These are phyloP conservation scores for Handroanthus guayacan DNA, from an alignment of 257 asterid genomes.

Conservation along the genomic window DNA sequence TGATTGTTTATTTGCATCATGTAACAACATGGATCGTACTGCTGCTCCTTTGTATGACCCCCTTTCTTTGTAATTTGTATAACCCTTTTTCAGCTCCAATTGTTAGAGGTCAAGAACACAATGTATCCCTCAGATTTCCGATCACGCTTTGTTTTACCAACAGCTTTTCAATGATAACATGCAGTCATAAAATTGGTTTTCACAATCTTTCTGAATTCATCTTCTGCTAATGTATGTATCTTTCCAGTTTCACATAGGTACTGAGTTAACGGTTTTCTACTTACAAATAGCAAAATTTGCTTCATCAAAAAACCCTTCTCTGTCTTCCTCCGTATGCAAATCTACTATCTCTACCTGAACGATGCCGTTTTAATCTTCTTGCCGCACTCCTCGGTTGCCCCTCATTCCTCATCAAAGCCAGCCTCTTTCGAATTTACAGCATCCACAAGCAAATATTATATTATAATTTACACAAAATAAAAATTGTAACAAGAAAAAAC, in stretches of 20 bases:
- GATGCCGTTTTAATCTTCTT: slow-evolving; percentile 46
- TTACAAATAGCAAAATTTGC: slow-evolving; percentile 38
- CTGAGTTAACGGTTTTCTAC: no score
- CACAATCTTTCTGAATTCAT: slow-evolving; percentile 65
- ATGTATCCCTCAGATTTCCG: slow-evolving; percentile 68
- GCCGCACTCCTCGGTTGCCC: slow-evolving; percentile 46
- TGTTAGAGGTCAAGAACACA: slow-evolving; percentile 59
- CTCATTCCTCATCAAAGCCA: slow-evolving; percentile 79
- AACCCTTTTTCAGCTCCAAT: slow-evolving; percentile 75
- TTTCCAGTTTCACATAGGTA: slow-evolving; percentile 57
- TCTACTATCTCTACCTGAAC: slow-evolving; percentile 54
- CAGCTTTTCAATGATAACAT: slow-evolving; percentile 69
- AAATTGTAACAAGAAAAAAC: slow-evolving; percentile 33
- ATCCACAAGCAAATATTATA: background rate
- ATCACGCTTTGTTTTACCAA: slow-evolving; percentile 63
- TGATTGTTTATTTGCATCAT: background rate
- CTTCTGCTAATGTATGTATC: slow-evolving; percentile 60
- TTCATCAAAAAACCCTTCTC: slow-evolving; percentile 50
- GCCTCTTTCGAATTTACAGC: slow-evolving; percentile 42
- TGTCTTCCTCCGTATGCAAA: slow-evolving; percentile 60
- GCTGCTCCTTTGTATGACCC: no score
- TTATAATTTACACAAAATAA: background rate
- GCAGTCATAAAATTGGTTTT: slow-evolving; percentile 64
- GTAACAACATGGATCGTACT: background rate
- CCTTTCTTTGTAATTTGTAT: slow-evolving; percentile 60